These are phyloP conservation scores for Vanilla planifolia DNA, from an alignment of 106 monocot genomes.

Conservation along the genomic window DNA sequence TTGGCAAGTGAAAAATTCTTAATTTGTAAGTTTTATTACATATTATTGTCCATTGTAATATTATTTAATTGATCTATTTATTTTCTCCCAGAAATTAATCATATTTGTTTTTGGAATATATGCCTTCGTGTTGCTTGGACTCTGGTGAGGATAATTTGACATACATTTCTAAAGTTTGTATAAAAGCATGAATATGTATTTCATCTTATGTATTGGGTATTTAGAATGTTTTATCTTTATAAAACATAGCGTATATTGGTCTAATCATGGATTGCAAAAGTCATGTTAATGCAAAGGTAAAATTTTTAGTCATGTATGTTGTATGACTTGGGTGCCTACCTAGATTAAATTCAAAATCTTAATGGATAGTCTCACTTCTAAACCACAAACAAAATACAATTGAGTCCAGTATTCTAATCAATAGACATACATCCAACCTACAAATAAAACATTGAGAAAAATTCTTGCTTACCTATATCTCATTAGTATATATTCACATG, in stretches of 20 bases:
- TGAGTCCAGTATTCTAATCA: too few species aligned
- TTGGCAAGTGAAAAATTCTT: neutral
- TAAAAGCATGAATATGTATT: neutral
- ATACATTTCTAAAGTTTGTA: neutral
- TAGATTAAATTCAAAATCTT: too few species aligned
- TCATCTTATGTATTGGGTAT: neutral
- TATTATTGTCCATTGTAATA: neutral
- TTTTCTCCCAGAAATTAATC: neutral
- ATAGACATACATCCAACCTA: too few species aligned
- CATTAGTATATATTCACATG: too few species aligned
- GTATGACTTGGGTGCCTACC: too few species aligned
- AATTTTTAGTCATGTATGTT: neutral
- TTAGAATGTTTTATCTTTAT: slow-evolving; percentile 1
- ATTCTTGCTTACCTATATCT: too few species aligned
- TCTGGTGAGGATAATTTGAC: neutral
- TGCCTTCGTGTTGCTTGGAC: too few species aligned
- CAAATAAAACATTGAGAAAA: too few species aligned
- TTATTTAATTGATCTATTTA: neutral
- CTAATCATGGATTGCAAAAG: neutral
- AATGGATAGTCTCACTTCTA: too few species aligned
- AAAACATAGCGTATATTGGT: neutral
- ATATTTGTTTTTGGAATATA: too few species aligned
- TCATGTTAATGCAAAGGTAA: neutral
- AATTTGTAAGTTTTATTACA: neutral
- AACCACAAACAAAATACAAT: too few species aligned